These are phyloP conservation scores for Coniochaeta pulveracea DNA, from an alignment of 2,329 filamentous ascomycete species.

Conservation along the genomic window DNA sequence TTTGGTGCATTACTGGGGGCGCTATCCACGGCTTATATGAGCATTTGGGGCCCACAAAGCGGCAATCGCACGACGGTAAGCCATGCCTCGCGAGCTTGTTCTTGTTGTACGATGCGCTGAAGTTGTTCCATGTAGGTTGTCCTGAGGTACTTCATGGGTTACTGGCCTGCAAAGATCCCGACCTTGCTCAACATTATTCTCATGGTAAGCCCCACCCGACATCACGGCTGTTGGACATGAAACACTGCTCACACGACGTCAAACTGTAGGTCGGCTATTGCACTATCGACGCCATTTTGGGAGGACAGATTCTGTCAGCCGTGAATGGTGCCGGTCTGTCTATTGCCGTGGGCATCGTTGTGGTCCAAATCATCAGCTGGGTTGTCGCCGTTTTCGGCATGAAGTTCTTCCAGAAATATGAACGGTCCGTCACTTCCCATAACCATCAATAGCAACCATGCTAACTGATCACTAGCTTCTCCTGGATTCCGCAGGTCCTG, in stretches of 20 bases:
- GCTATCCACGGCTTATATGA: slow-evolving; percentile 15
- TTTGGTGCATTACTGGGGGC: slow-evolving; percentile 15
- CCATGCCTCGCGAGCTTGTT: not conserved
- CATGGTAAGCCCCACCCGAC: not conserved
- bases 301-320: slow-evolving; percentile 57
- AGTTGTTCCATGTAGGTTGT: slow-evolving; percentile 9
- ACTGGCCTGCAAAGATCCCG: slow-evolving; percentile 19
- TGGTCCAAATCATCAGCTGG: slow-evolving; percentile 52
- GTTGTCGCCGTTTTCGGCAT: slow-evolving; percentile 57
- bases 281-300: slow-evolving; percentile 53
- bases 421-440: slow-evolving; percentile 32
- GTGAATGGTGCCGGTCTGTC: slow-evolving; percentile 47
- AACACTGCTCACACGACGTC: not conserved
- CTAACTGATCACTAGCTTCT: slow-evolving; percentile 28
- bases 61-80: slow-evolving; percentile 18
- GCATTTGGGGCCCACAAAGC: slow-evolving; percentile 15
- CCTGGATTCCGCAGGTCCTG: slow-evolving; percentile 52
- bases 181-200: slow-evolving; percentile 1
- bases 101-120: slow-evolving; percentile 3
- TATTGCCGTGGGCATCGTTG: slow-evolving; percentile 55
- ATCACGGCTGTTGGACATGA: not conserved
- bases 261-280: slow-evolving; percentile 14
- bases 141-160: slow-evolving; percentile 20
- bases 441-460: not conserved
- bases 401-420: slow-evolving; percentile 55